Evolutionary conservation across 225 moss, liverwort and hornwort genomes (phyloP).

Genomic region (Marchantia paleacea): DNA sequence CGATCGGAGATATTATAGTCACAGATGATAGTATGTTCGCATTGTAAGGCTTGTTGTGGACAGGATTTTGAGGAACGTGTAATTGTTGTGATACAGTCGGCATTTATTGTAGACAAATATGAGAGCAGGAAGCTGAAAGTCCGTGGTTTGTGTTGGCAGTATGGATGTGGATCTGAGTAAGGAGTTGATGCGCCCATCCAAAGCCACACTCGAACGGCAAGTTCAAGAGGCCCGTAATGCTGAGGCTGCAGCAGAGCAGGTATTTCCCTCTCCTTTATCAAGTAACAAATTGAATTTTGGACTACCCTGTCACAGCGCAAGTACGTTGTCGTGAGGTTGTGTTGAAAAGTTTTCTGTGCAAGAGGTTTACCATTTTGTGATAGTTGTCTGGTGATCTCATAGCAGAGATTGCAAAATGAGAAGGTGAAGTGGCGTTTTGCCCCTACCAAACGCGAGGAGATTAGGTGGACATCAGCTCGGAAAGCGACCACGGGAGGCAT

Average conservation of each 20-base stretch:
- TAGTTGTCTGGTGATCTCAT: neutral
- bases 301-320: neutral
- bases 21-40: too few relatives aligned
- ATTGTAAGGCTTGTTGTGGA: too few relatives aligned
- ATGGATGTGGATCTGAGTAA: conserved; percentile 85
- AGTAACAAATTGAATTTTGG: too few relatives aligned
- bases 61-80: too few relatives aligned
- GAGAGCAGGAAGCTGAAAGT: neutral
- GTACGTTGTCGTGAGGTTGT: neutral
- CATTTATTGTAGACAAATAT: too few relatives aligned
- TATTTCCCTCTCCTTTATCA: neutral
- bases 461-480: conserved; percentile 72
- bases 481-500: conserved; percentile 74
- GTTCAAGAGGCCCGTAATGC: conserved; percentile 59
- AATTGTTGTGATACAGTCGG: too few relatives aligned
- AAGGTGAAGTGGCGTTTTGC: conserved; percentile 34
- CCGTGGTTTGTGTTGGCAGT: conserved; percentile 39
- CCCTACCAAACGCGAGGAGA: conserved; percentile 49
- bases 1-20: neutral
- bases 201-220: conserved; percentile 81
- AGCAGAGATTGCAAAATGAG: conserved; percentile 22
- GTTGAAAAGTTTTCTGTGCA: too few relatives aligned
- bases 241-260: conserved; percentile 35
- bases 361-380: too few relatives aligned
- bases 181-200: conserved; percentile 86